Evolutionary conservation across 148 eudicot species (phyloP).

Genomic region (Vaccinium corymbosum): DNA sequence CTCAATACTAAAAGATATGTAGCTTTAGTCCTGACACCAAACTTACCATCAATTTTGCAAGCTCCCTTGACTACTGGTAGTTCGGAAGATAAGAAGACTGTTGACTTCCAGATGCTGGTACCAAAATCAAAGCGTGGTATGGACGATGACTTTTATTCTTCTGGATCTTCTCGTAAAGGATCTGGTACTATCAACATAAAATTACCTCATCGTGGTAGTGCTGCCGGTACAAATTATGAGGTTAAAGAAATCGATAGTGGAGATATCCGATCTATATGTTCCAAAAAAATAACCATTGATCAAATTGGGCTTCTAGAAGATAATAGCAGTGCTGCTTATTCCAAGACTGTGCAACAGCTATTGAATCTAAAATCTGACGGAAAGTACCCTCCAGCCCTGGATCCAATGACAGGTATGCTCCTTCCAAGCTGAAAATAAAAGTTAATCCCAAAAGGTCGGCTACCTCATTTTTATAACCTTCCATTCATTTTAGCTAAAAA

Average conservation of each 20-base stretch:
- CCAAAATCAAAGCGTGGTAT: constrained; percentile 76
- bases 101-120: constrained; percentile 49
- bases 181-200: constrained; percentile 63
- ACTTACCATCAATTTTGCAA: constrained; percentile 43
- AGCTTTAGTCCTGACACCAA: constrained; percentile 72
- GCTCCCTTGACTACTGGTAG: constrained; percentile 35
- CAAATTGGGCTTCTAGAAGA: constrained; percentile 87
- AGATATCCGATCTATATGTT: constrained; percentile 75
- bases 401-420: constrained; percentile 73
- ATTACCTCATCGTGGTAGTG: constrained; percentile 73
- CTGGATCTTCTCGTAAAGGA: constrained; percentile 62
- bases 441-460: neutral
- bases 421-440: constrained; percentile 3
- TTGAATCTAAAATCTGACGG: constrained; percentile 57
- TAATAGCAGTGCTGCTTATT: constrained; percentile 66
- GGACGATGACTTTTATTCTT: constrained; percentile 77
- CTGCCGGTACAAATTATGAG: constrained; percentile 74
- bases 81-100: constrained; percentile 35
- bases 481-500: neutral
- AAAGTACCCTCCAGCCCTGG: constrained; percentile 84
- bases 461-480: neutral
- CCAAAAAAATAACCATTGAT: constrained; percentile 60
- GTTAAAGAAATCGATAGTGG: constrained; percentile 70
- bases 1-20: constrained; percentile 53
- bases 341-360: constrained; percentile 76